Evolutionary conservation across 495 filamentous ascomycete genomes (phyloP), one percentile per base, ranked within the genome.

Genomic region (Tetracladium setigerum): DNA sequence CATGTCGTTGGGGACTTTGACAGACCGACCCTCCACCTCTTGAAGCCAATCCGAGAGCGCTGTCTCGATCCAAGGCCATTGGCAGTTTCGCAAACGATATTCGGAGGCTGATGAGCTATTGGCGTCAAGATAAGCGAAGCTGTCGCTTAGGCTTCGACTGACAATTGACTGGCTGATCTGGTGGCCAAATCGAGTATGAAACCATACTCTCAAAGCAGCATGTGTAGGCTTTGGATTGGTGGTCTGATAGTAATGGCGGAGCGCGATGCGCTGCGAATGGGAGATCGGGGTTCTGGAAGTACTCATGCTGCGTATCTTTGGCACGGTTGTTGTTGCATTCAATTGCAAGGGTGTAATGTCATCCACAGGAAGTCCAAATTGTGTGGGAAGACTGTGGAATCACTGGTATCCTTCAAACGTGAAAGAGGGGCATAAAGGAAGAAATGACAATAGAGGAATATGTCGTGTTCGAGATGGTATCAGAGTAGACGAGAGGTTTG

Each of bases 131-230:
- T 36, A 37, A 18, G 24, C 19, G 40, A 50, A 50, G 27, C 39
- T 42, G 43, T 50, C 47, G 17, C 47, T 50, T 44, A 50, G 30
- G 32, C 47, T 50, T 34, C 38, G 38, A 32, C 47, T 50, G 30
- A 50, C 39, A 31, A 42, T 44, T 1, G 47, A 50, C 30, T 50
- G 47, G 27, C 47, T 43, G 47, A 50, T 50, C 27, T 42, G 14
- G 17, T 50, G 39, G 30, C 47, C 47, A 18, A 43, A 50, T 12
- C 37, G 30, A 36, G 14, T 14, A 37, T 50, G 30, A 19, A 43
- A 50, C 47, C 47, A 50, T 14, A 15, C 27, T 34, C 14, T 50
- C 9, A 50, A 30, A 37, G 38, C 38, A 7, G 38, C 2, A 15
- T 50, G 47, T 43, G 47, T 22, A 19, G 39, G 47, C 33, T 44